Conservation (phyloP, 352 stramenopile genomes). For the Globisporangium yorkense region DNA sequence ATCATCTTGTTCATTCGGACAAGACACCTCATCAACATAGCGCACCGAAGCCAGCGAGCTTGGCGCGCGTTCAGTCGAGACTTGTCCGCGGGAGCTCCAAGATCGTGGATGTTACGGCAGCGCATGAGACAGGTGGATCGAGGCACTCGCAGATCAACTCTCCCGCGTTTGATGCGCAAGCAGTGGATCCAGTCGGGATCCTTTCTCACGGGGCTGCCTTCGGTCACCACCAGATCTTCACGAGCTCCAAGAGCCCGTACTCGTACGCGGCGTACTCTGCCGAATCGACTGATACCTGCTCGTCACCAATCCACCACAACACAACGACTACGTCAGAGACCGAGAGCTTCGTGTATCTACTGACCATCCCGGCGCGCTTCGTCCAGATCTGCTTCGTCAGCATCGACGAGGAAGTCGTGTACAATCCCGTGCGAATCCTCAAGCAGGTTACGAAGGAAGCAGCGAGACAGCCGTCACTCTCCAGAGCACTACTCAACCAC, state of each 20-base stretch:
- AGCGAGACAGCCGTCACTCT: background rate
- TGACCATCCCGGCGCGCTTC: conserved; percentile 24
- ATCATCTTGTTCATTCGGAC: background rate
- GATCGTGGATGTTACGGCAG: background rate
- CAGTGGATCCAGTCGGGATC: conserved; percentile 29
- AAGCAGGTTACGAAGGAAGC: conserved; percentile 21
- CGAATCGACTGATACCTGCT: background rate
- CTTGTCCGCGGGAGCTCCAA: conserved; percentile 17
- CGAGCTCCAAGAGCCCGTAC: conserved; percentile 26
- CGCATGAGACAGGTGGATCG: background rate
- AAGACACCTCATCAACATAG: background rate
- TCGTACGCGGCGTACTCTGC: conserved; percentile 30
- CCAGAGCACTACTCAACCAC: conserved; percentile 7
- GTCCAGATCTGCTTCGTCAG: conserved; percentile 20
- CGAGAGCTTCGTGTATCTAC: conserved; percentile 11
- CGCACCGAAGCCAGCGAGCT: conserved; percentile 11
- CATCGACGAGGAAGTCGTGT: conserved; percentile 32
- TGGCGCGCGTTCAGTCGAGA: conserved; percentile 26
- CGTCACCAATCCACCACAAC: too few relatives aligned
- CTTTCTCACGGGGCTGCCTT: conserved; percentile 30
- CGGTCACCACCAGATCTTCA: conserved; percentile 36
- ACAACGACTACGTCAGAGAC: too few relatives aligned
- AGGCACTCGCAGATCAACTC: too few relatives aligned
- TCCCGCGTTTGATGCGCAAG: too few relatives aligned
- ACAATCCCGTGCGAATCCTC: conserved; percentile 31